These are phyloP conservation scores for Phaseolus lunatus DNA, from an alignment of 306 rosid species.

Conservation along the genomic window DNA sequence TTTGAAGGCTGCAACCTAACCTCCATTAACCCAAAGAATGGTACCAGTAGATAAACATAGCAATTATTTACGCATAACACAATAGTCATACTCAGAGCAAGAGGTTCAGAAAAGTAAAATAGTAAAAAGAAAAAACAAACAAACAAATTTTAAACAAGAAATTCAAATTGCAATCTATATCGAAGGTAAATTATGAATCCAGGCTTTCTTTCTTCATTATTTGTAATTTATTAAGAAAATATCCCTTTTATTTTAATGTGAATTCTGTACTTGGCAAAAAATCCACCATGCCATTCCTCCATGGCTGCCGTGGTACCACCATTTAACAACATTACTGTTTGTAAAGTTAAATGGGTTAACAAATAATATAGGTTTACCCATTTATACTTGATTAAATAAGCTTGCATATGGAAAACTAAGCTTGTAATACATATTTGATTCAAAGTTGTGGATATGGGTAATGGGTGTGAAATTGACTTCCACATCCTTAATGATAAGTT, in stretches of 20 bases:
- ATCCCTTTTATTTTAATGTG: neutral
- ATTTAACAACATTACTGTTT: neutral
- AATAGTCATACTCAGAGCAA: neutral
- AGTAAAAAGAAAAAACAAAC: neutral
- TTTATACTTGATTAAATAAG: neutral
- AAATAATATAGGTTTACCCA: neutral
- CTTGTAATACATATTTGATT: neutral
- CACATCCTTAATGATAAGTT: slow-evolving; percentile 10
- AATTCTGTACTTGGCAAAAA: neutral
- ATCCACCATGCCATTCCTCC: neutral
- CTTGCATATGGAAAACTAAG: neutral
- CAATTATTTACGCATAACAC: slow-evolving; percentile 6
- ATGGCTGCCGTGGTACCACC: neutral
- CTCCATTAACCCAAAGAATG: slow-evolving; percentile 1
- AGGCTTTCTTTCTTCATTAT: slow-evolving; percentile 24
- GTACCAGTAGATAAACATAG: neutral
- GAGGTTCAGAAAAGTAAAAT: slow-evolving; percentile 26
- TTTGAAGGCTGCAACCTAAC: slow-evolving; percentile 14
- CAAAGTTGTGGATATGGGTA: neutral
- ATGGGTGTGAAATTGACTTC: slow-evolving; percentile 15
- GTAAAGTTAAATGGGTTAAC: slow-evolving; percentile 6
- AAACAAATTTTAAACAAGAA: slow-evolving; percentile 5
- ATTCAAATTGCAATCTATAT: slow-evolving; percentile 19
- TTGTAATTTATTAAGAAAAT: slow-evolving; percentile 11
- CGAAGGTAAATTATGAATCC: neutral